phyloP scores from a whole-genome alignment of 176 grass and related monocot genomes.

The Oryza brachyantha region DNA sequence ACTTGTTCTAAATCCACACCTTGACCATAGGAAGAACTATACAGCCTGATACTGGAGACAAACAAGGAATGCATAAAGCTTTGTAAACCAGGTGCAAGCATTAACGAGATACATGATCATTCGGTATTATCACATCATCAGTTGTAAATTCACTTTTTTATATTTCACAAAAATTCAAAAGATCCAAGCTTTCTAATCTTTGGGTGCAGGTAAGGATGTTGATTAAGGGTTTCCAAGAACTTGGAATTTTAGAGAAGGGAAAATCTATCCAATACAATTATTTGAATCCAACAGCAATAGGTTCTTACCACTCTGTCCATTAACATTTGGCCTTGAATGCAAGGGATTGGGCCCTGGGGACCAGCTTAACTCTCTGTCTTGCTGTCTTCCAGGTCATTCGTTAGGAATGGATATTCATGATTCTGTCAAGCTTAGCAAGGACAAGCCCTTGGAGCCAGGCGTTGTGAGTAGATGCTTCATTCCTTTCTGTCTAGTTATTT shows the following conservation, averaged over 20 bases:
- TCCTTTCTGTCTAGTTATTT: neutral
- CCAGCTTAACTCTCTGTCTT: constrained; percentile 9
- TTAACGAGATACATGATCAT: constrained; percentile 69
- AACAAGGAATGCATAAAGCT: constrained; percentile 97
- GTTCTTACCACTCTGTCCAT: constrained; percentile 21
- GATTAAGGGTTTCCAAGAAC: constrained; percentile 78
- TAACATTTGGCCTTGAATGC: constrained; percentile 36
- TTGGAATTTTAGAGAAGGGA: constrained; percentile 66
- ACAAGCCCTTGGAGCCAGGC: constrained; percentile 71
- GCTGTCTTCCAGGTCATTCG: constrained; percentile 69
- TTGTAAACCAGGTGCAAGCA: constrained; percentile 81
- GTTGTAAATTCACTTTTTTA: neutral
- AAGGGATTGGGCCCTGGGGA: constrained; percentile 13
- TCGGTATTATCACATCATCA: constrained; percentile 47
- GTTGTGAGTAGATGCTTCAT: constrained; percentile 56
- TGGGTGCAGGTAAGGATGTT: constrained; percentile 63
- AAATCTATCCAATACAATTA: constrained; percentile 67
- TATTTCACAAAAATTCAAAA: neutral
- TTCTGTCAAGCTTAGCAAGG: constrained; percentile 42
- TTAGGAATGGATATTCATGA: constrained; percentile 95
- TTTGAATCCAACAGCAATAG: constrained; percentile 94
- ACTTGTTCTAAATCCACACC: neutral
- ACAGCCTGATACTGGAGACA: constrained; percentile 90
- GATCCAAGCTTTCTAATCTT: neutral
- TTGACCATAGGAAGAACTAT: constrained; percentile 69